These are phyloP conservation scores for Salvia miltiorrhiza DNA, from an alignment of 257 asterid species.

Conservation along the genomic window DNA sequence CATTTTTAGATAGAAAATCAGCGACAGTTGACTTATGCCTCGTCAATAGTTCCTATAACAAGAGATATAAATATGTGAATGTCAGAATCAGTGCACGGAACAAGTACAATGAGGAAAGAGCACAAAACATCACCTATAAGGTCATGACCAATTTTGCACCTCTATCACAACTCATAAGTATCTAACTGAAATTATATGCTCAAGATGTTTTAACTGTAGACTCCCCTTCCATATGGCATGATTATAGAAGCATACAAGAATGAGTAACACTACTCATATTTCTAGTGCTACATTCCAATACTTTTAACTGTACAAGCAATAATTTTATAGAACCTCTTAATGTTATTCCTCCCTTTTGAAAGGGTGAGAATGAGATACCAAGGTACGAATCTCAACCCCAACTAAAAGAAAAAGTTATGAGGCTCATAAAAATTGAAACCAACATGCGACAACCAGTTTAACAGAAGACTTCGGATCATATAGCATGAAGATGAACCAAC, in stretches of 20 bases:
- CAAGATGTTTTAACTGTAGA: background rate
- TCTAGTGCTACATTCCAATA: background rate
- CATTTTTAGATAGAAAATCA: conserved; percentile 74
- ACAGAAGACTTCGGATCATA: too few species aligned
- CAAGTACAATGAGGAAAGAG: background rate
- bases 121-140: background rate
- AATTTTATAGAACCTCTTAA: too few species aligned
- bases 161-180: background rate
- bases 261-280: background rate
- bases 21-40: conserved; percentile 96
- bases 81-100: background rate
- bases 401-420: too few species aligned
- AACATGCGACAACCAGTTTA: too few species aligned
- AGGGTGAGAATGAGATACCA: too few species aligned
- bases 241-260: background rate
- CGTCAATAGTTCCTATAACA: conserved; percentile 81
- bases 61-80: conserved; percentile 15
- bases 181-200: background rate
- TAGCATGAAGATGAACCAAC: background rate
- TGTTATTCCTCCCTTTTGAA: too few species aligned
- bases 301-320: background rate
- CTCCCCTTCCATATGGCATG: background rate
- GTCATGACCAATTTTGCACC: background rate
- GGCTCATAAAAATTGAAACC: too few species aligned
- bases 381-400: too few species aligned